phyloP scores from a whole-genome alignment of 2,329 filamentous ascomycete species.

The Acephala macrosclerotiorum region DNA sequence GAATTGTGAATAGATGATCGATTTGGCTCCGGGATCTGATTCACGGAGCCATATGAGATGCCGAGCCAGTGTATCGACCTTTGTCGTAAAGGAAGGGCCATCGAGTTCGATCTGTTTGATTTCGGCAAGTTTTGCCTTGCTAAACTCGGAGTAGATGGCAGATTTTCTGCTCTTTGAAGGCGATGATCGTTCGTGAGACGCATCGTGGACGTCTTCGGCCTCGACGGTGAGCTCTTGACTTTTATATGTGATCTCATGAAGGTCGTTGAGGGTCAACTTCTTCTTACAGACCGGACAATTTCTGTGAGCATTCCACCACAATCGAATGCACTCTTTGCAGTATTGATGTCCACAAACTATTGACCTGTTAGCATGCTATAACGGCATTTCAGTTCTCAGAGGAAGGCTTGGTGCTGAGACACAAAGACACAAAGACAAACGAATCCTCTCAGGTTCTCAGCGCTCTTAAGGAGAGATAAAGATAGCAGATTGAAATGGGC shows the following conservation, averaged over 20 bases:
- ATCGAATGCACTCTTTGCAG: slow-evolving; percentile 83
- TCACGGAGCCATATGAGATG: slow-evolving; percentile 87
- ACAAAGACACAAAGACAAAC: too few species aligned
- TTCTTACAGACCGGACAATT: slow-evolving; percentile 89
- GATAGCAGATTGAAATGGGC: too few species aligned
- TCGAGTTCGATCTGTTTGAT: slow-evolving; percentile 84
- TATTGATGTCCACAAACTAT: slow-evolving; percentile 86
- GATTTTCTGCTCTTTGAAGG: slow-evolving; percentile 42
- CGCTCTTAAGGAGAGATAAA: too few species aligned
- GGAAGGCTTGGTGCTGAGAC: too few species aligned
- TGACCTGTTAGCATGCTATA: too few species aligned
- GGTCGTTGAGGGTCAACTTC: slow-evolving; percentile 67
- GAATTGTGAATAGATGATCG: slow-evolving; percentile 94
- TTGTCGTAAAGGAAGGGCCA: slow-evolving; percentile 81
- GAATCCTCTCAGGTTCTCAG: too few species aligned
- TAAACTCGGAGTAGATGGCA: slow-evolving; percentile 80
- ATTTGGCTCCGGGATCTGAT: slow-evolving; percentile 86
- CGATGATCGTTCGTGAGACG: slow-evolving; percentile 36
- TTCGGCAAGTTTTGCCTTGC: slow-evolving; percentile 72
- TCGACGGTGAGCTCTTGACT: slow-evolving; percentile 76
- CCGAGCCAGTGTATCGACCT: slow-evolving; percentile 82
- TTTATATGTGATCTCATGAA: slow-evolving; percentile 87
- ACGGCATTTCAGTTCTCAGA: too few species aligned
- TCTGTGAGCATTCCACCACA: slow-evolving; percentile 78
- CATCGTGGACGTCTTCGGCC: slow-evolving; percentile 55